Evolutionary conservation across 208 protist genomes (phyloP).

Genomic region (Trypanosomatidae sp.): DNA sequence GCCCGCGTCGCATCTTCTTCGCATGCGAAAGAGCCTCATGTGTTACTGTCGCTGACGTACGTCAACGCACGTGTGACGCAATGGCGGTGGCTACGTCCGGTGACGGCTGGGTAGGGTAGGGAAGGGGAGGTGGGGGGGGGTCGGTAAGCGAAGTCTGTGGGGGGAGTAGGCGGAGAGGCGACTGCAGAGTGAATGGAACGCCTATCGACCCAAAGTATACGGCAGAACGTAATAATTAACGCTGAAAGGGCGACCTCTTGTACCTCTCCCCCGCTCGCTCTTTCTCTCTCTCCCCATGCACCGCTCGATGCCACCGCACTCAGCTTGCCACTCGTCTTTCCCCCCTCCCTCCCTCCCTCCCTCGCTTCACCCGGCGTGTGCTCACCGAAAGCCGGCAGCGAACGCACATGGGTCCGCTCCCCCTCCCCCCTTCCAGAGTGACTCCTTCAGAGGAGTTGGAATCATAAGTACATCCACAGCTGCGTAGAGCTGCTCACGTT

Average conservation of each 20-base stretch:
- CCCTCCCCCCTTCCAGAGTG: neutral
- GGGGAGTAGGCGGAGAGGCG: neutral
- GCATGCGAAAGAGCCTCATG: neutral
- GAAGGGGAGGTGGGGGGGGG: neutral
- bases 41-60: neutral
- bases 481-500: constrained; percentile 8
- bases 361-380: too few relatives aligned
- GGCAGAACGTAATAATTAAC: too few relatives aligned
- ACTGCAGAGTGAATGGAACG: neutral
- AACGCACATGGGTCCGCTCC: neutral
- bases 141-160: neutral
- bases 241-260: neutral
- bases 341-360: neutral
- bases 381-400: too few relatives aligned
- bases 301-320: neutral
- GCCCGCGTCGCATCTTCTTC: neutral
- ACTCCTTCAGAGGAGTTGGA: neutral
- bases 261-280: neutral
- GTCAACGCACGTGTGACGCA: neutral
- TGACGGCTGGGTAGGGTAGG: too few relatives aligned
- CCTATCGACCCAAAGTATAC: neutral
- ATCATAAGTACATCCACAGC: neutral
- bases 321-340: neutral
- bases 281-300: neutral
- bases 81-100: neutral